phyloP scores from a whole-genome alignment of 2,329 filamentous ascomycete genomes.

The Myriosclerotinia scirpicola region DNA sequence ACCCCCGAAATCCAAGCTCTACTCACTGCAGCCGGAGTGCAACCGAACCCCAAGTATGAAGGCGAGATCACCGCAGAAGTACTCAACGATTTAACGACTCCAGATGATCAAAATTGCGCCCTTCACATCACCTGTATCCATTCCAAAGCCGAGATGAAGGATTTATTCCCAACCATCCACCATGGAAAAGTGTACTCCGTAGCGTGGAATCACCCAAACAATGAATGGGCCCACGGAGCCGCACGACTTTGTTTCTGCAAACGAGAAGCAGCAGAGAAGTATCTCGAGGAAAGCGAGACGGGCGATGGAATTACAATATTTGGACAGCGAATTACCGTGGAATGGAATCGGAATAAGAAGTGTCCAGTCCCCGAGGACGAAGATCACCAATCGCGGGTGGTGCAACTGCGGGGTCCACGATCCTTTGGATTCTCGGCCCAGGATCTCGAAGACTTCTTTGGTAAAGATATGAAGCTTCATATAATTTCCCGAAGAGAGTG shows the following conservation, averaged over 20 bases:
- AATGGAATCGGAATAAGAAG: constrained; percentile 26
- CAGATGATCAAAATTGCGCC: not conserved
- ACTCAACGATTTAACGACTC: not conserved
- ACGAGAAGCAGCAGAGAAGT: constrained; percentile 12
- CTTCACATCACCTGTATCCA: constrained; percentile 13
- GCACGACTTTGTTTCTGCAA: constrained; percentile 16
- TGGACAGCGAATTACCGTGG: constrained; percentile 18
- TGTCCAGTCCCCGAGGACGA: constrained; percentile 5
- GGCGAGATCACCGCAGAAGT: constrained; percentile 16
- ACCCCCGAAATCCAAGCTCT: constrained; percentile 8
- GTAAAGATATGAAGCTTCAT: constrained; percentile 24
- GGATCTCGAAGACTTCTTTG: constrained; percentile 19
- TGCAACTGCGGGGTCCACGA: constrained; percentile 24
- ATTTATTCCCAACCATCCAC: constrained; percentile 3
- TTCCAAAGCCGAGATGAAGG: not conserved
- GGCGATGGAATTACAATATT: constrained; percentile 24
- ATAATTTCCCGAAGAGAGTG: constrained; percentile 19
- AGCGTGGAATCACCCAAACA: not conserved
- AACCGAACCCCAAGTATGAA: constrained; percentile 17
- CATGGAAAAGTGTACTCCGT: constrained; percentile 12
- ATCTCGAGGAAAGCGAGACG: not conserved
- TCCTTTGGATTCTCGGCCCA: constrained; percentile 1
- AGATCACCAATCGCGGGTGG: constrained; percentile 24
- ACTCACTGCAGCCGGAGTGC: not conserved
- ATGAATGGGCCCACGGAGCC: not conserved